These are phyloP conservation scores for Ramularia collo-cygni DNA, from an alignment of 2,329 filamentous ascomycete genomes.

Conservation along the genomic window DNA sequence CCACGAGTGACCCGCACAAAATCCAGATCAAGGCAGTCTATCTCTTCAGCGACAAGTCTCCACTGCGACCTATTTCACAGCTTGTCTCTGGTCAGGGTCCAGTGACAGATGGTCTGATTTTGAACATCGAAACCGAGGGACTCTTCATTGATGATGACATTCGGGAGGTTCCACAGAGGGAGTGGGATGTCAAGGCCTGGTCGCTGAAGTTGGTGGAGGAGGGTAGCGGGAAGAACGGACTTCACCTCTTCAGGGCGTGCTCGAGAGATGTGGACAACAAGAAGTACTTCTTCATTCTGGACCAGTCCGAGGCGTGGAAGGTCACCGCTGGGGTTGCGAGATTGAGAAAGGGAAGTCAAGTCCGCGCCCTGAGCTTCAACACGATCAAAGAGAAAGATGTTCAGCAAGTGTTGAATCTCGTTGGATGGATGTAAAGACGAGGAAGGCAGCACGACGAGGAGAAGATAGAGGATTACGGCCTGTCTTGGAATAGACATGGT, in stretches of 20 bases:
- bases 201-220: constrained; percentile 85
- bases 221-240: constrained; percentile 36
- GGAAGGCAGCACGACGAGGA: neutral
- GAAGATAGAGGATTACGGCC: no score
- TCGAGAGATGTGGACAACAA: constrained; percentile 55
- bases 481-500: no score
- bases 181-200: constrained; percentile 99
- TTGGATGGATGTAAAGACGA: constrained; percentile 28
- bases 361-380: constrained; percentile 47
- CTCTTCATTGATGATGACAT: constrained; percentile 97
- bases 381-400: constrained; percentile 44
- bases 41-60: constrained; percentile 81
- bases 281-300: constrained; percentile 55
- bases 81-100: constrained; percentile 75
- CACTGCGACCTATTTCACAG: constrained; percentile 83
- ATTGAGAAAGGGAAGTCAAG: constrained; percentile 50
- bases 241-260: constrained; percentile 52
- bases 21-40: constrained; percentile 93
- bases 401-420: constrained; percentile 28
- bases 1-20: constrained; percentile 88
- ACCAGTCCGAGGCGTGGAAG: constrained; percentile 56
- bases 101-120: constrained; percentile 85
- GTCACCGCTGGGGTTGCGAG: constrained; percentile 52
- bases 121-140: constrained; percentile 88
- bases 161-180: constrained; percentile 80